Evolutionary conservation across 2,329 filamentous ascomycete species (phyloP).

Genomic region (Elsinoe perseae): DNA sequence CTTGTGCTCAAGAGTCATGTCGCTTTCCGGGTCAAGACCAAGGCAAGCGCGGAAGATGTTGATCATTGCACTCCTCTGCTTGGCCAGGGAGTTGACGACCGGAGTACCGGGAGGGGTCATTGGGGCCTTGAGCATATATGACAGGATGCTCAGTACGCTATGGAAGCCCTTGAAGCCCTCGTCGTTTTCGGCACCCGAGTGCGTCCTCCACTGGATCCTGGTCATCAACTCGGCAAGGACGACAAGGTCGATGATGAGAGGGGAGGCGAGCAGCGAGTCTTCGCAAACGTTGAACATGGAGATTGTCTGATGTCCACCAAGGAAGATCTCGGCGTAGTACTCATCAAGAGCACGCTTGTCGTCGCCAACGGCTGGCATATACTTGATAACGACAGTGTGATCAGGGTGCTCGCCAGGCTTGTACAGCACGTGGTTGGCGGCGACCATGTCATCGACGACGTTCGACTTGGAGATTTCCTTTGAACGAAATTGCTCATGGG

Average conservation of each 20-base stretch:
- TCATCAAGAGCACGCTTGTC: conserved; percentile 98
- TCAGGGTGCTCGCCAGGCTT: conserved; percentile 88
- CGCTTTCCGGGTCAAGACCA: conserved; percentile 90
- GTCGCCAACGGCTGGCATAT: conserved; percentile 97
- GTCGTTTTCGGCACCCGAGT: conserved; percentile 42
- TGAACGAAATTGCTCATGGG: conserved; percentile 95
- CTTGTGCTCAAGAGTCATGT: conserved; percentile 99
- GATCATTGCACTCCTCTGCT: conserved; percentile 88
- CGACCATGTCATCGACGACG: conserved; percentile 99
- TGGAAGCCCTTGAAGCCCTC: conserved; percentile 85
- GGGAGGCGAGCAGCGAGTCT: conserved; percentile 91
- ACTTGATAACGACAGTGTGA: conserved; percentile 99
- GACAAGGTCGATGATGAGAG: conserved; percentile 93
- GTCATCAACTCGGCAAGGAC: conserved; percentile 97
- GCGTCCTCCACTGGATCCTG: conserved; percentile 77
- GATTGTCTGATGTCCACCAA: conserved; percentile 97
- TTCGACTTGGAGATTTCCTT: conserved; percentile 99
- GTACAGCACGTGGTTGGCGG: conserved; percentile 87
- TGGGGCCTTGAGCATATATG: conserved; percentile 97
- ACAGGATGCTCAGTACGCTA: conserved; percentile 90
- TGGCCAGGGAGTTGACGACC: conserved; percentile 88
- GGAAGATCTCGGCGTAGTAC: conserved; percentile 99
- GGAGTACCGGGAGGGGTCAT: conserved; percentile 90
- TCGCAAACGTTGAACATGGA: conserved; percentile 98
- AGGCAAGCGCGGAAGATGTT: conserved; percentile 99